These are phyloP conservation scores for Colletotrichum tropicicola DNA, from an alignment of 2,329 filamentous ascomycete species.

Conservation along the genomic window DNA sequence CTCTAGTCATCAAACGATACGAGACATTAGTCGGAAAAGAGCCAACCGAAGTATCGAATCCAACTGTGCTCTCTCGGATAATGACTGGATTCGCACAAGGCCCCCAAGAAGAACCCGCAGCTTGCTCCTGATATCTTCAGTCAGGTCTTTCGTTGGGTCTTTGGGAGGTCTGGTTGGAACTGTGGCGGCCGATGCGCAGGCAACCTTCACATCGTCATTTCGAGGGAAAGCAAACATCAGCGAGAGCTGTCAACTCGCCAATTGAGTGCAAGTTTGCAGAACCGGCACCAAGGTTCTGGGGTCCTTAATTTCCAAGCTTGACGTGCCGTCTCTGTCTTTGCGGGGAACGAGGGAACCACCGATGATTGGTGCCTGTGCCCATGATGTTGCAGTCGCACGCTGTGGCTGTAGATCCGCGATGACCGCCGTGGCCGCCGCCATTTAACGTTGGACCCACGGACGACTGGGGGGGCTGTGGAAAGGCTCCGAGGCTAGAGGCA, in stretches of 20 bases:
- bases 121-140: too few species aligned
- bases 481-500: neutral
- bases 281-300: slow-evolving; percentile 19
- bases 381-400: slow-evolving; percentile 2
- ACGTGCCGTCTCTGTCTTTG: neutral
- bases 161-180: neutral
- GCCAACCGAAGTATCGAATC: neutral
- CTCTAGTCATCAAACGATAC: slow-evolving; percentile 6
- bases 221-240: neutral
- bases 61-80: neutral
- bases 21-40: neutral
- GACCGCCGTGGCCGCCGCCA: slow-evolving; percentile 8
- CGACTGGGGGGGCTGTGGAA: neutral
- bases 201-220: neutral
- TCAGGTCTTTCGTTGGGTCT: too few species aligned
- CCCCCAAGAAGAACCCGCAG: neutral
- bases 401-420: slow-evolving; percentile 17
- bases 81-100: slow-evolving; percentile 14
- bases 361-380: slow-evolving; percentile 7
- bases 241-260: neutral
- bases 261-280: slow-evolving; percentile 2
- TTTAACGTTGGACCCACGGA: slow-evolving; percentile 16
- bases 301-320: slow-evolving; percentile 15
- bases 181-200: neutral
- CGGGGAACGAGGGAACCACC: slow-evolving; percentile 8